Base-by-base conservation (phyloP, 805 yeast genomes). In the Metschnikowia lunata region DNA sequence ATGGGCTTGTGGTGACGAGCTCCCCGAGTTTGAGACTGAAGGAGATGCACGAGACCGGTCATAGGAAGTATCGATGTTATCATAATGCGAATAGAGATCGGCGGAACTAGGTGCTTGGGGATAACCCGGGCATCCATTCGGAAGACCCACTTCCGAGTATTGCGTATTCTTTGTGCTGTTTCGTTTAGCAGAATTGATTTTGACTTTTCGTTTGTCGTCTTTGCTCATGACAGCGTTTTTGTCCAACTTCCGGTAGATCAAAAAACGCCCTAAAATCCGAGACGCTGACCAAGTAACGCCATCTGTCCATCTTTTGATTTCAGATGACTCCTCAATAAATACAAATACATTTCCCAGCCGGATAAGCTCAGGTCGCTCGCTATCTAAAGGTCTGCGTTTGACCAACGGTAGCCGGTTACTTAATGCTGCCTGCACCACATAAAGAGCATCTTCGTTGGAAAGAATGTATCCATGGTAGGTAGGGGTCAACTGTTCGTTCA, bases 231-330 rank as follows among this genome's bases (percentile, higher is more conserved):
- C 52, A 0, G 77, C 71, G 29, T 33, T 11, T 30, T 63, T 61
- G 50, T 71, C 74, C 37, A 70, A 55, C 43, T 89, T 95, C 26
- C 95, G 76, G 62, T 90, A 90, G 9, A 90, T 82, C 30, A 90
- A 68, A 55, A 90, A 90, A 46, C 93, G 73, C 6, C 96, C 96
- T 26, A 88, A 72, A 33, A 90, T 88, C 39, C 97, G 72, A 2
- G 95, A 84, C 0, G 97, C 96, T 2, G 90, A 81, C 98, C 98
- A 90, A 11, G 90, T 72, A 11, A 87, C 78, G n/a, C 97, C 96
- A 58, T 90, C 98, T 1, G 98, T 90, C 98, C 98, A 90, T 47
- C 98, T 73, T 60, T 85, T 86, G 48, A 90, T 89, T 3, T 91
- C 89, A 0, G 90, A 81, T 10, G 76, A 70, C 52, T 85, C 88